These are phyloP conservation scores for Alternaria alternata DNA, from an alignment of 2,329 filamentous ascomycete species.

Conservation along the genomic window DNA sequence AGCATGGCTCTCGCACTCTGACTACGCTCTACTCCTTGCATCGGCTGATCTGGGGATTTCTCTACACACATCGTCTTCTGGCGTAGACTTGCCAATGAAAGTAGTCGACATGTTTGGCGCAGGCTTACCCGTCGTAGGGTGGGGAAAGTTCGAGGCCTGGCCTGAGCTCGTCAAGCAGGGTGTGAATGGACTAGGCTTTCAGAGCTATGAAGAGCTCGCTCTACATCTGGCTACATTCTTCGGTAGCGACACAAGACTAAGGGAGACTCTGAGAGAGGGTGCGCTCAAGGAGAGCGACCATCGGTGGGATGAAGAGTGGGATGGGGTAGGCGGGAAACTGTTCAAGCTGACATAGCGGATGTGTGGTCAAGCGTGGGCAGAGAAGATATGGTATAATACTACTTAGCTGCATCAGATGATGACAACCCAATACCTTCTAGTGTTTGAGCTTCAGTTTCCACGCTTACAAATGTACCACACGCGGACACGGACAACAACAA, in stretches of 20 bases:
- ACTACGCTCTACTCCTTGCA: slow-evolving; percentile 85
- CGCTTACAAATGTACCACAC: neutral
- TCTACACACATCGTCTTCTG: slow-evolving; percentile 90
- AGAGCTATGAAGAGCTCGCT: slow-evolving; percentile 71
- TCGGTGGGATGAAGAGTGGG: slow-evolving; percentile 94
- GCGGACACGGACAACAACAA: neutral
- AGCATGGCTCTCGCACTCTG: slow-evolving; percentile 82
- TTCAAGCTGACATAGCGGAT: slow-evolving; percentile 52
- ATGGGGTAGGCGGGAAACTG: slow-evolving; percentile 77
- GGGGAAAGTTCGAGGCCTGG: slow-evolving; percentile 86
- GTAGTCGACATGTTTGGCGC: slow-evolving; percentile 99
- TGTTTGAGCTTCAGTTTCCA: neutral
- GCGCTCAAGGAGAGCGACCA: slow-evolving; percentile 76
- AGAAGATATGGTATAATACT: neutral
- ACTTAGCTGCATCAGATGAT: neutral
- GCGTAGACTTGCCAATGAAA: slow-evolving; percentile 98
- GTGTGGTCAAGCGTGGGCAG: neutral
- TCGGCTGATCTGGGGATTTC: slow-evolving; percentile 90
- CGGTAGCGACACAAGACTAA: slow-evolving; percentile 58
- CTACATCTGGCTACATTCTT: slow-evolving; percentile 72
- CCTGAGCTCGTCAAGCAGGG: slow-evolving; percentile 88
- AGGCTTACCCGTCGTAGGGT: slow-evolving; percentile 88
- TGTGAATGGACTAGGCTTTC: slow-evolving; percentile 86
- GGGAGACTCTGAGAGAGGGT: slow-evolving; percentile 71
- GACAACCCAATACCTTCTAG: neutral